phyloP scores from a whole-genome alignment of 2,329 filamentous ascomycete species.

The Claviceps arundinis region DNA sequence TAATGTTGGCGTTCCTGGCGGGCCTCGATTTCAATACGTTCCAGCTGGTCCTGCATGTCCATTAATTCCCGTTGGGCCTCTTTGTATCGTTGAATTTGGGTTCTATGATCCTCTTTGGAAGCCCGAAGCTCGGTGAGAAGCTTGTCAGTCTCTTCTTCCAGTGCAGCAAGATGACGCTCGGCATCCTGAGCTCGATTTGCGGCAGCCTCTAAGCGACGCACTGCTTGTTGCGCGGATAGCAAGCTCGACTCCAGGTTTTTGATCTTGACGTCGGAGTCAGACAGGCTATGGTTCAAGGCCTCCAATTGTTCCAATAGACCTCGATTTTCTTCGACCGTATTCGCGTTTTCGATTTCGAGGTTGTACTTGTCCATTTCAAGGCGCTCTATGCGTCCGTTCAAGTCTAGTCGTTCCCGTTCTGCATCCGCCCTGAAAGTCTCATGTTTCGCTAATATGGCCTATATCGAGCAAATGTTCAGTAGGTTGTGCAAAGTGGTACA shows the following conservation, averaged over 20 bases:
- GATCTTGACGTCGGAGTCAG: conserved; percentile 69
- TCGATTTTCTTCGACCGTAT: conserved; percentile 72
- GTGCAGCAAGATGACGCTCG: conserved; percentile 62
- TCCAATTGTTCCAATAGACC: conserved; percentile 74
- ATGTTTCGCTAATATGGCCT: conserved; percentile 86
- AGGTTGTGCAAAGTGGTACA: conserved; percentile 24
- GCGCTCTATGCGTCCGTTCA: conserved; percentile 59
- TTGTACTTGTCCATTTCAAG: conserved; percentile 62
- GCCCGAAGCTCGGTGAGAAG: conserved; percentile 54
- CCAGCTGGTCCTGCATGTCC: conserved; percentile 75
- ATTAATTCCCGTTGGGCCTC: conserved; percentile 68
- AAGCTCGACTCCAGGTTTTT: conserved; percentile 64
- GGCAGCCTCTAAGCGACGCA: conserved; percentile 61
- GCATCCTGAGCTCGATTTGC: conserved; percentile 63
- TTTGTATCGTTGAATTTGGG: conserved; percentile 71
- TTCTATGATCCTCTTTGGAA: conserved; percentile 62
- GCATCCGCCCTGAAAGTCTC: conserved; percentile 90
- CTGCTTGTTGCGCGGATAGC: conserved; percentile 61
- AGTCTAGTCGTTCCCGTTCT: conserved; percentile 65
- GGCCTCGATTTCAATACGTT: conserved; percentile 75
- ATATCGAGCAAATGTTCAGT: conserved; percentile 55
- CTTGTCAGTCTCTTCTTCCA: conserved; percentile 70
- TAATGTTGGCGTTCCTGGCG: conserved; percentile 70
- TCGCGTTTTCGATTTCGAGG: conserved; percentile 64
- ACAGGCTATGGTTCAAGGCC: conserved; percentile 62